Conservation (phyloP, 2,329 filamentous ascomycete species). For the Cercospora canescens region DNA sequence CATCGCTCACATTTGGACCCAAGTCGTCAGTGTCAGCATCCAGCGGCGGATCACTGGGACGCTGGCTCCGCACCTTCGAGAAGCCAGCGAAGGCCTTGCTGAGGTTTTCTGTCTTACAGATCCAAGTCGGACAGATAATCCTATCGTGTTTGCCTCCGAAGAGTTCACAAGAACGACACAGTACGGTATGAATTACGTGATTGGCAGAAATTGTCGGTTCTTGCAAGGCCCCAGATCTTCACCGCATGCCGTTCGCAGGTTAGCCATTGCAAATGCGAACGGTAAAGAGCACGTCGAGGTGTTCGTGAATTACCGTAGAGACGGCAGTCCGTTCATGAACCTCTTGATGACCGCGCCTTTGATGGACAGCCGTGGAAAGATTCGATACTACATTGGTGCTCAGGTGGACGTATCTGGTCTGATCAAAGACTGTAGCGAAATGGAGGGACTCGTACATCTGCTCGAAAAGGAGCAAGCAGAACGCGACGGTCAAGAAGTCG, state of each 20-base stretch:
- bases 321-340: conserved; percentile 76
- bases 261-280: conserved; percentile 60
- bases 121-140: conserved; percentile 70
- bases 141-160: conserved; percentile 75
- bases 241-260: conserved; percentile 59
- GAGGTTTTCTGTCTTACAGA: conserved; percentile 79
- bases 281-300: conserved; percentile 73
- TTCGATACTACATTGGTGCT: conserved; percentile 71
- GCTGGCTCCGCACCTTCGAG: conserved; percentile 62
- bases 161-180: conserved; percentile 75
- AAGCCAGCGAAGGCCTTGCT: conserved; percentile 72
- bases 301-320: conserved; percentile 72
- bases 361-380: conserved; percentile 64
- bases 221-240: conserved; percentile 74
- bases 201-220: conserved; percentile 77
- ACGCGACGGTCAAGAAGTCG: conserved; percentile 36
- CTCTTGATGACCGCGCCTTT: conserved; percentile 72
- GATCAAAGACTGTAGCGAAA: conserved; percentile 64
- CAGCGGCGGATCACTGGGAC: conserved; percentile 67
- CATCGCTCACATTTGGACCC: conserved; percentile 67
- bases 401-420: conserved; percentile 72
- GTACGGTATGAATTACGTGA: conserved; percentile 70
- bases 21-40: conserved; percentile 69
- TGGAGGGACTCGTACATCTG: conserved; percentile 58
- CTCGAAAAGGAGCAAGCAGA: conserved; percentile 34